phyloP scores from a whole-genome alignment of 202 grass and related monocot genomes.

The Elaeis oleifera region DNA sequence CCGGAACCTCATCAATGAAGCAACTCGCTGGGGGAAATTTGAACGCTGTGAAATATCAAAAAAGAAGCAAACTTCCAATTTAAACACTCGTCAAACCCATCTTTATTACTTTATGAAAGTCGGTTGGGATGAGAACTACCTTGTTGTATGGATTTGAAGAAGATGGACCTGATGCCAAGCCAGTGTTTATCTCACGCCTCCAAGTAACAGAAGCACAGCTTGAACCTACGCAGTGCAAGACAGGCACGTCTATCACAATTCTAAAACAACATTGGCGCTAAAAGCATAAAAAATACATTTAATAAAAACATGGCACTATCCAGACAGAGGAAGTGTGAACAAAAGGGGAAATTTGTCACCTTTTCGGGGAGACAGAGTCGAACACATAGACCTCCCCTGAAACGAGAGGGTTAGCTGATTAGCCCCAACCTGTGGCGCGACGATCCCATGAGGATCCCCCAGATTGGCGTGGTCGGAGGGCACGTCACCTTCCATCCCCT shows the following conservation, averaged over 20 bases:
- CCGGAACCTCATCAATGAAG: constrained; percentile 89
- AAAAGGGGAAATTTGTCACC: constrained; percentile 23
- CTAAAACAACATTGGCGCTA: neutral
- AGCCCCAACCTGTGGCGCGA: constrained; percentile 22
- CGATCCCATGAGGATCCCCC: constrained; percentile 35
- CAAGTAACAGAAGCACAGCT: constrained; percentile 88
- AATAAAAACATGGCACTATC: neutral
- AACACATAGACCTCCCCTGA: constrained; percentile 96
- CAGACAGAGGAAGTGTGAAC: neutral
- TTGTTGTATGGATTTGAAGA: constrained; percentile 65
- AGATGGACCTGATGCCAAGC: constrained; percentile 28
- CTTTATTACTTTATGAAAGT: neutral
- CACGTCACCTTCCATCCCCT: constrained; percentile 26
- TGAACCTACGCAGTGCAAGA: constrained; percentile 51
- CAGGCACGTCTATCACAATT: constrained; percentile 1
- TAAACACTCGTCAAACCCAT: constrained; percentile 4
- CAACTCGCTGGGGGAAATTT: constrained; percentile 93
- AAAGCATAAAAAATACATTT: neutral
- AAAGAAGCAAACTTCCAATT: constrained; percentile 8
- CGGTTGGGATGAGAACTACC: constrained; percentile 29
- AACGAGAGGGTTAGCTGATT: constrained; percentile 97
- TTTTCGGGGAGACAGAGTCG: constrained; percentile 93
- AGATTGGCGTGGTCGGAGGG: neutral
- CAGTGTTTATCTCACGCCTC: constrained; percentile 70
- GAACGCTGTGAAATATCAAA: constrained; percentile 43